Percentiles rank a stretch among this genome's conserved stretches.
Conservation (phyloP, 106 monocot species). For the Apostasia shenzhenica region DNA sequence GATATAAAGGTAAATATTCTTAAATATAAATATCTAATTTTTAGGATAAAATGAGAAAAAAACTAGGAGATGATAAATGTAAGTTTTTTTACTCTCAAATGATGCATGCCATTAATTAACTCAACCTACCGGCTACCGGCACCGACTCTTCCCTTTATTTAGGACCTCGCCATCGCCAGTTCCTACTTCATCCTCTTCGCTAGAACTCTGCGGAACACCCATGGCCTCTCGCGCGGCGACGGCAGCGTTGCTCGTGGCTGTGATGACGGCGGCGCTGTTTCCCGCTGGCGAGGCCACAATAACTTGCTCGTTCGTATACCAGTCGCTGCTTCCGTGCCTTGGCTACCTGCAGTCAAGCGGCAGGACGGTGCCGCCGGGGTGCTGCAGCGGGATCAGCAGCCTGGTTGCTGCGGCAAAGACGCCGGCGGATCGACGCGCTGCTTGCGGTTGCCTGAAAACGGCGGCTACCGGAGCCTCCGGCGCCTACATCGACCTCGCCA, state of each 20-base stretch:
- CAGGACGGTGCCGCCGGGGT: background rate
- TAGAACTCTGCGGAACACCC: background rate
- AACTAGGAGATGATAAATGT: too few relatives aligned
- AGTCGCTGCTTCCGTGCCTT: conserved; percentile 9
- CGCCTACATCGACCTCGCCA: background rate
- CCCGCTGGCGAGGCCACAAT: background rate
- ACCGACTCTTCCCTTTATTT: too few relatives aligned
- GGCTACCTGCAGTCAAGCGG: conserved; percentile 1
- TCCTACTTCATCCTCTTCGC: too few relatives aligned
- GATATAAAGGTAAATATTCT: too few relatives aligned
- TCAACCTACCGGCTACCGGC: too few relatives aligned
- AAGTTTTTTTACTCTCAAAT: too few relatives aligned
- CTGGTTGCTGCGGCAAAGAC: conserved; percentile 7
- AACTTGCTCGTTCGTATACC: conserved; percentile 10
- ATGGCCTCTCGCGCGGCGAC: background rate
- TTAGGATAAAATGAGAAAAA: too few relatives aligned
- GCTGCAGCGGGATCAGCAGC: conserved; percentile 15
- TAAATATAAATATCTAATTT: too few relatives aligned
- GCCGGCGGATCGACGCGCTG: conserved; percentile 11
- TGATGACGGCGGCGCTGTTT: background rate
- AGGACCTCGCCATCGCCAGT: too few relatives aligned
- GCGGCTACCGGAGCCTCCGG: conserved; percentile 1
- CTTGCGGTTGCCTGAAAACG: conserved; percentile 19
- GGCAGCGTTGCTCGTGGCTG: background rate
- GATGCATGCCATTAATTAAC: too few relatives aligned